Percentiles rank a stretch among this genome's conserved stretches.
These are phyloP conservation scores for Boletus hoseneyae DNA, from an alignment of 1,284 basidiomycete genomes.

Conservation along the genomic window DNA sequence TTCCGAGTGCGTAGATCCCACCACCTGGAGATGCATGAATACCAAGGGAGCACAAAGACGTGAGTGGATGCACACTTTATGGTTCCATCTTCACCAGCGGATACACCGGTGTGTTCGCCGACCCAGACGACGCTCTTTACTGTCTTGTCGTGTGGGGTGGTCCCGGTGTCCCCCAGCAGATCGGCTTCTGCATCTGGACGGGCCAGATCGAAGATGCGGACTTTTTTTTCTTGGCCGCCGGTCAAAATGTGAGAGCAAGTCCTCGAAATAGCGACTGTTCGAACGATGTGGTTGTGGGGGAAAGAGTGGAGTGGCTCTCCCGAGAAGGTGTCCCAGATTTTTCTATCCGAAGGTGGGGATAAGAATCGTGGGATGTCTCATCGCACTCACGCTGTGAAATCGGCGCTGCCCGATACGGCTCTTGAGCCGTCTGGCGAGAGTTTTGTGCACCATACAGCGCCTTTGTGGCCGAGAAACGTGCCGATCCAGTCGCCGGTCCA, in stretches of 20 bases:
- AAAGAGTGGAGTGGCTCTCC: constrained; percentile 89
- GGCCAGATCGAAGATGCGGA: constrained; percentile 88
- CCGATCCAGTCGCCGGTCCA: constrained; percentile 99
- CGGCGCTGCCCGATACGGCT: constrained; percentile 93
- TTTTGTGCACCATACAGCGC: constrained; percentile 97
- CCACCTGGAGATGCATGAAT: constrained; percentile 59
- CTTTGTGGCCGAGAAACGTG: constrained; percentile 97
- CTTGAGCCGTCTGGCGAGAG: constrained; percentile 83
- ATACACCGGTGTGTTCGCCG: constrained; percentile 80
- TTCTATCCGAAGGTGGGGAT: constrained; percentile 46
- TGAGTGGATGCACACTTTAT: constrained; percentile 64
- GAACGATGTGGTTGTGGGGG: constrained; percentile 97
- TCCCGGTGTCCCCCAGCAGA: constrained; percentile 59
- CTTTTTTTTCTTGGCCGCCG: constrained; percentile 98
- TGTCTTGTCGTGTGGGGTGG: constrained; percentile 79
- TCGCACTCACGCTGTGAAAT: constrained; percentile 88
- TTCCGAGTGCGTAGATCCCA: constrained; percentile 88
- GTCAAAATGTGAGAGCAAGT: constrained; percentile 70
- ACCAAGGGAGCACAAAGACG: background rate
- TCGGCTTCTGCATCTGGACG: constrained; percentile 86
- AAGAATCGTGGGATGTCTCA: background rate
- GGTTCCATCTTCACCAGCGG: constrained; percentile 87
- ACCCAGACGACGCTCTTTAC: constrained; percentile 95
- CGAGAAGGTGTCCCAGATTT: constrained; percentile 96
- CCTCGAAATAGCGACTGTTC: constrained; percentile 85